Percentiles rank a stretch among this genome's conserved stretches.
Conservation (phyloP, 2,329 filamentous ascomycete genomes). For the Ampelomyces quisqualis region DNA sequence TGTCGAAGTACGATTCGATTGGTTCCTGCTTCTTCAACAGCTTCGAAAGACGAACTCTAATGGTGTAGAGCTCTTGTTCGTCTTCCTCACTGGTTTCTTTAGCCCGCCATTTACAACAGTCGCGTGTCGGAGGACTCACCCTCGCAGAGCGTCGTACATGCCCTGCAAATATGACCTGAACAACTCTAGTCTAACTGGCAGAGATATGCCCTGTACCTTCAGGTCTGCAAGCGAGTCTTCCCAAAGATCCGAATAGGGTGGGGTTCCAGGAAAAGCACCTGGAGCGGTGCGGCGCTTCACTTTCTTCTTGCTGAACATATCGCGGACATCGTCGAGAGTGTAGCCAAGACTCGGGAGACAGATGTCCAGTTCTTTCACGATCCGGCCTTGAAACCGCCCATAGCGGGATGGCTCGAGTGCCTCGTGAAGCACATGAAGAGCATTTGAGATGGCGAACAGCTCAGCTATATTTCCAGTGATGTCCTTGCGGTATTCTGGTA, state of each 20-base stretch:
- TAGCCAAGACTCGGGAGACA: conserved; percentile 52
- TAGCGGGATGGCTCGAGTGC: conserved; percentile 46
- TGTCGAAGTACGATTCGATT: conserved; percentile 37
- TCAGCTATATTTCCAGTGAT: conserved; percentile 57
- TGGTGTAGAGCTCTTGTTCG: conserved; percentile 34
- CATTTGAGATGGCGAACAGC: conserved; percentile 56
- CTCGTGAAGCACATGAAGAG: conserved; percentile 52
- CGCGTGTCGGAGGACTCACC: conserved; percentile 41
- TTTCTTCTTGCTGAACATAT: conserved; percentile 43
- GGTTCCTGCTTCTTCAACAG: conserved; percentile 42
- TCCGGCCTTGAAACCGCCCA: conserved; percentile 37
- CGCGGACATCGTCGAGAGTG: conserved; percentile 54
- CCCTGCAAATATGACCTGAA: conserved; percentile 54
- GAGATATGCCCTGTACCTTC: conserved; percentile 48
- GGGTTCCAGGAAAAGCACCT: conserved; percentile 41
- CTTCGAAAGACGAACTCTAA: conserved; percentile 29
- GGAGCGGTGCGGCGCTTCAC: conserved; percentile 27
- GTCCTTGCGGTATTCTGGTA: conserved; percentile 54
- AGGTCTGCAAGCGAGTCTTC: conserved; percentile 51
- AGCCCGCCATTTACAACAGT: conserved; percentile 6
- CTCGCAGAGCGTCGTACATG: conserved; percentile 47
- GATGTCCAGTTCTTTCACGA: conserved; percentile 52
- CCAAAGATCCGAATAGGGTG: conserved; percentile 54
- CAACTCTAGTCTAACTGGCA: conserved; percentile 52
- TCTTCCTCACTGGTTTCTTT: conserved; percentile 28